A percentile compares a stretch with the other conserved stretches of the same genome.
phyloP scores from a whole-genome alignment of 306 rosid species.

The Oemleria cerasiformis region DNA sequence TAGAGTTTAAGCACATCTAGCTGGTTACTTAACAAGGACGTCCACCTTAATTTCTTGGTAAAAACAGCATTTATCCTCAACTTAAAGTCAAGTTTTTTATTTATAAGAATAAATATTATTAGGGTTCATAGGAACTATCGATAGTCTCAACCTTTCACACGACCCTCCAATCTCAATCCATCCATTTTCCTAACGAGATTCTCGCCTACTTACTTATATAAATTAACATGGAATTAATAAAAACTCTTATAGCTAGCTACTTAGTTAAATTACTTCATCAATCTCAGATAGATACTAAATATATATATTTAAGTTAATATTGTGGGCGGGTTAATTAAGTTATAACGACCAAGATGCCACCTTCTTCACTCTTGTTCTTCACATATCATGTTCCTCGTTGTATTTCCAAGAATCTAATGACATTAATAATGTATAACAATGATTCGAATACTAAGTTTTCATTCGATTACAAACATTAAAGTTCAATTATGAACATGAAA shows the following conservation, averaged over 20 bases:
- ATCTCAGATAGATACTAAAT: background rate
- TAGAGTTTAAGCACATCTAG: background rate
- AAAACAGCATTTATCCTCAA: no score
- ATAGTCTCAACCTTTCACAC: background rate
- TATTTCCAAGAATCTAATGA: background rate
- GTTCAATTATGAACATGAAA: no score
- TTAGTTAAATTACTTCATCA: no score
- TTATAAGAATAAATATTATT: background rate
- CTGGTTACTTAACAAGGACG: background rate
- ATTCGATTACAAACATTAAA: no score
- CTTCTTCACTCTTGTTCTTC: constrained; percentile 4
- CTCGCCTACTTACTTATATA: background rate
- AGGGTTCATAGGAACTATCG: background rate
- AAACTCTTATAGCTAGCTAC: no score
- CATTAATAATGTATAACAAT: no score
- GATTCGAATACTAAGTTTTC: no score
- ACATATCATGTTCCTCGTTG: background rate
- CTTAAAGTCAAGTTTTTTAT: no score
- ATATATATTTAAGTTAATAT: background rate
- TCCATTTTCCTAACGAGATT: background rate
- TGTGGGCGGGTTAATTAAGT: background rate
- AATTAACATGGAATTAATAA: background rate
- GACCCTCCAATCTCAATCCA: background rate
- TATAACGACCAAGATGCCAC: background rate
- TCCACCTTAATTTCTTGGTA: background rate